Conservation (phyloP, 768 basidiomycete genomes). For the Trametes sanguinea region DNA sequence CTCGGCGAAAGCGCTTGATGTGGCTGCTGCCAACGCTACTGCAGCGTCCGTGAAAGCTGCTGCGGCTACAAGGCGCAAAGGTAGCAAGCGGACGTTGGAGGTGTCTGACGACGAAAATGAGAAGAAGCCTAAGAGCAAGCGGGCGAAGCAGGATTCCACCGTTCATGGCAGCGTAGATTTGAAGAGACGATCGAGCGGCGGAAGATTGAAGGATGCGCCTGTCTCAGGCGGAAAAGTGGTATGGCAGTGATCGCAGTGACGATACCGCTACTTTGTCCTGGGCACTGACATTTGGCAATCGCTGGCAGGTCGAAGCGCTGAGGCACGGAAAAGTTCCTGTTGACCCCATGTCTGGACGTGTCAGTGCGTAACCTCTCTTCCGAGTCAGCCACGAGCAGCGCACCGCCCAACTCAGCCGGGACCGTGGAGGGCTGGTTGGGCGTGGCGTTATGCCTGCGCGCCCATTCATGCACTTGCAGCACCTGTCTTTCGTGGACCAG, state of each 20-base stretch:
- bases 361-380: conserved; percentile 40
- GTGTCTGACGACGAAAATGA: conserved; percentile 22
- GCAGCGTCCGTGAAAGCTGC: background rate
- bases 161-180: conserved; percentile 1
- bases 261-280: conserved; percentile 4
- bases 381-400: too few relatives aligned
- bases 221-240: conserved; percentile 48
- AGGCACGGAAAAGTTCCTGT: conserved; percentile 60
- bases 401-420: too few relatives aligned
- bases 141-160: conserved; percentile 18
- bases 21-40: conserved; percentile 8
- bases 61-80: conserved; percentile 22
- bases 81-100: conserved; percentile 22
- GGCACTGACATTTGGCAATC: background rate
- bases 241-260: too few relatives aligned
- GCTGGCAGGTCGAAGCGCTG: conserved; percentile 43
- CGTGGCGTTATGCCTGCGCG: too few relatives aligned
- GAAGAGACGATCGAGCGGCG: conserved; percentile 9
- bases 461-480: too few relatives aligned
- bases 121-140: conserved; percentile 11
- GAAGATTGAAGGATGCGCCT: conserved; percentile 10
- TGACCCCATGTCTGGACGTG: conserved; percentile 48
- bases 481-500: background rate
- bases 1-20: conserved; percentile 25
- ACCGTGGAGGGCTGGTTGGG: too few relatives aligned